Conservation (phyloP, 768 basidiomycete species). For the Tylopilus felleus region DNA sequence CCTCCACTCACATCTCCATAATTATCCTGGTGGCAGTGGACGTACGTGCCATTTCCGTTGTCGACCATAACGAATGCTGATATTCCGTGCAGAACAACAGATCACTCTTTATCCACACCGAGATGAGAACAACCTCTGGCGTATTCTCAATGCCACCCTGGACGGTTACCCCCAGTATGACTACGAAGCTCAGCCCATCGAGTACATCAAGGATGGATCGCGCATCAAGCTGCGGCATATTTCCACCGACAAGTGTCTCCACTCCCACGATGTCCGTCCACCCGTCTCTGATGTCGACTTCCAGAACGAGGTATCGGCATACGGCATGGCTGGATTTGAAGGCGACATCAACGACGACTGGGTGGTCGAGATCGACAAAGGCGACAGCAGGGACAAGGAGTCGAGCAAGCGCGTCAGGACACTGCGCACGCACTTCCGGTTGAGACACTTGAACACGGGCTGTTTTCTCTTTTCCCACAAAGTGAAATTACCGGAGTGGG, state of each 20-base stretch:
- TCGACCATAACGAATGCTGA: not conserved
- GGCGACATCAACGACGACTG: conserved; percentile 96
- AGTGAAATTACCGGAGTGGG: conserved; percentile 97
- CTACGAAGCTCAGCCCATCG: conserved; percentile 52
- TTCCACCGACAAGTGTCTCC: conserved; percentile 78
- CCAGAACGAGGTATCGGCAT: conserved; percentile 96
- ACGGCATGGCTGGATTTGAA: conserved; percentile 79
- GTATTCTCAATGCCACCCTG: conserved; percentile 70
- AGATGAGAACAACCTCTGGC: conserved; percentile 96
- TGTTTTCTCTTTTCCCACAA: conserved; percentile 99
- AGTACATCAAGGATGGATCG: conserved; percentile 59
- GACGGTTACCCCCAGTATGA: conserved; percentile 41
- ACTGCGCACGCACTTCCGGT: conserved; percentile 74
- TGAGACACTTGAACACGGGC: conserved; percentile 82
- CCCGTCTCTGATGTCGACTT: conserved; percentile 98
- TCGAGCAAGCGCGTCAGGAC: conserved; percentile 73
- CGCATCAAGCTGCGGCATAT: conserved; percentile 82
- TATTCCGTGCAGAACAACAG: conserved; percentile 76
- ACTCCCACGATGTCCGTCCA: conserved; percentile 93
- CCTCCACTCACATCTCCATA: conserved; percentile 89
- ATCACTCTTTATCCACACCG: conserved; percentile 98
- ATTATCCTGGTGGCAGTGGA: conserved; percentile 85
- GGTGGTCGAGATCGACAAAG: conserved; percentile 80
- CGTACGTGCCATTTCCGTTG: conserved; percentile 49
- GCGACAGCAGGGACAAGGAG: conserved; percentile 58